phyloP scores from a whole-genome alignment of 768 basidiomycete genomes.

The Macrocybe gigantea region DNA sequence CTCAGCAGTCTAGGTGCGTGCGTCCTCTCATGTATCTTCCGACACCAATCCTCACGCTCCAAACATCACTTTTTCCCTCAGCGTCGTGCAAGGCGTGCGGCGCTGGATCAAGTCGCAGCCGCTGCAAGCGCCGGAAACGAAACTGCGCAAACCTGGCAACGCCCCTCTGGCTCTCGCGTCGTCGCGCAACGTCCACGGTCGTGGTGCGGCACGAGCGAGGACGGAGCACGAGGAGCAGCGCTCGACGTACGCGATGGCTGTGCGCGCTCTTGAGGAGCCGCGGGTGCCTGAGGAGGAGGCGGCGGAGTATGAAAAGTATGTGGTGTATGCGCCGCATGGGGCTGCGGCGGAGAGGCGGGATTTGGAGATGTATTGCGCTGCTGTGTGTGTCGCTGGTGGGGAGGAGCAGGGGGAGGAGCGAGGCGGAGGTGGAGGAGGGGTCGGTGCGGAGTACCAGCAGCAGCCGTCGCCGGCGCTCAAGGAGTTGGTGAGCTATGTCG shows the following conservation, averaged over 20 bases:
- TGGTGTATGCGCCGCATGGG: background rate
- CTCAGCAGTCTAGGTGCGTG: conserved; percentile 29
- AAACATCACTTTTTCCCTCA: conserved; percentile 17
- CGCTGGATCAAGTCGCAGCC: conserved; percentile 67
- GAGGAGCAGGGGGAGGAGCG: conserved; percentile 19
- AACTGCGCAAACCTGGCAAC: conserved; percentile 27
- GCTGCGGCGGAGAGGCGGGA: conserved; percentile 51
- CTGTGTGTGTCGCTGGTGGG: conserved; percentile 45
- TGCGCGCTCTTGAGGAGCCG: conserved; percentile 48
- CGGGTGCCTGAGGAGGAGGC: conserved; percentile 58
- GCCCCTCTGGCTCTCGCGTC: conserved; percentile 32
- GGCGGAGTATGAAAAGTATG: conserved; percentile 68
- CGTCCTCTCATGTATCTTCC: background rate
- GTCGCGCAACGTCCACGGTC: conserved; percentile 22
- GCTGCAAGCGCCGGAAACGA: conserved; percentile 30
- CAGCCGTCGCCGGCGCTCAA: conserved; percentile 18
- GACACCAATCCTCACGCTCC: background rate
- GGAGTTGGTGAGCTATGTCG: conserved; percentile 41
- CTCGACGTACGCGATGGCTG: conserved; percentile 57
- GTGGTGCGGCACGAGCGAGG: background rate
- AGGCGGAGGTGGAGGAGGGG: background rate
- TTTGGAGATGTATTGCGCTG: conserved; percentile 46
- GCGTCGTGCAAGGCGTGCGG: conserved; percentile 73
- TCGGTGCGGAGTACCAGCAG: conserved; percentile 18
- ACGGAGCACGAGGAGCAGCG: conserved; percentile 8